Evolutionary conservation across 768 basidiomycete genomes (phyloP).

Genomic region (Termitomyces sp.): DNA sequence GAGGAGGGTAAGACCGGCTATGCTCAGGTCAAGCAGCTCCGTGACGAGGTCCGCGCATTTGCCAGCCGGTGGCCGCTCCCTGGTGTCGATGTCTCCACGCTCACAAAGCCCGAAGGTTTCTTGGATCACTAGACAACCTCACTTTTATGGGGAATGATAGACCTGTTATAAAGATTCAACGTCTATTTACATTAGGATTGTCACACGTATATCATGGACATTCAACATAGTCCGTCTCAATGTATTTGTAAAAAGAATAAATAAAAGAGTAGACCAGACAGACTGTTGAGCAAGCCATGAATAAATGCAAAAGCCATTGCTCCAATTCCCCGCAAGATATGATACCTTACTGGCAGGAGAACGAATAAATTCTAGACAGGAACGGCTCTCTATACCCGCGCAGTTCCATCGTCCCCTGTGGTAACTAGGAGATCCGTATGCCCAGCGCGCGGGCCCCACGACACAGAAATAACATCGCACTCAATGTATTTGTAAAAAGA

Average conservation of each 20-base stretch:
- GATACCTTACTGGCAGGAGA: too few species aligned
- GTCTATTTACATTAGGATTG: constrained; percentile 29
- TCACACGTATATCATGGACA: constrained; percentile 31
- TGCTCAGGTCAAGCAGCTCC: constrained; percentile 64
- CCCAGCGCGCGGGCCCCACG: too few species aligned
- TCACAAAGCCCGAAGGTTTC: constrained; percentile 58
- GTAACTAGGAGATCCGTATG: constrained; percentile 68
- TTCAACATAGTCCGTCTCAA: constrained; percentile 46
- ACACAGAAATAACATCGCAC: too few species aligned
- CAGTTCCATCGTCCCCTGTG: constrained; percentile 79
- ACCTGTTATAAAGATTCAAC: constrained; percentile 45
- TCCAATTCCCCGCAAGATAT: not conserved
- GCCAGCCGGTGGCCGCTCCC: constrained; percentile 90
- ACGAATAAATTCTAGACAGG: too few species aligned
- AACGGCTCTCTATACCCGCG: constrained; percentile 88
- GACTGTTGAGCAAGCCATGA: too few species aligned
- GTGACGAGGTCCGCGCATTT: constrained; percentile 76
- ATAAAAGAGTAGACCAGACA: not conserved
- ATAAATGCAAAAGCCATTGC: not conserved
- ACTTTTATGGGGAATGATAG: not conserved
- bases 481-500: too few species aligned
- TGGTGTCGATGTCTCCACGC: constrained; percentile 55
- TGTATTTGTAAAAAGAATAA: constrained; percentile 10
- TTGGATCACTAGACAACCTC: constrained; percentile 11
- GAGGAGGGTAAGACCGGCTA: constrained; percentile 69